phyloP scores from a whole-genome alignment of 257 asterid species.

The Solanum neorickii region DNA sequence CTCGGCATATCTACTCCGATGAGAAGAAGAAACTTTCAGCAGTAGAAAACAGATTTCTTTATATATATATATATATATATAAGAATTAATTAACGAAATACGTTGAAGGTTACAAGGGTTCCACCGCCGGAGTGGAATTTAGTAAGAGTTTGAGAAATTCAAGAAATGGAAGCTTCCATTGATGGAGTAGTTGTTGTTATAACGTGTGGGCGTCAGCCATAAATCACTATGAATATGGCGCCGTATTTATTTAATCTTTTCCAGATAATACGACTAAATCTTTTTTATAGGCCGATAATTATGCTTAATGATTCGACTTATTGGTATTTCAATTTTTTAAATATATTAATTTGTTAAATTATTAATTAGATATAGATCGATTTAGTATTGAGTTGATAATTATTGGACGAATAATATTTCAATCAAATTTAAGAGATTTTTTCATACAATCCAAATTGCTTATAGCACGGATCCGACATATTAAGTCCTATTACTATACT shows the following conservation, averaged over 20 bases:
- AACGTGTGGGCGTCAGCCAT: neutral
- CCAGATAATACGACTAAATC: neutral
- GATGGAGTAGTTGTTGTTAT: neutral
- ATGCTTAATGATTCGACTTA: too few species aligned
- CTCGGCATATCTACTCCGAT: conserved; percentile 34
- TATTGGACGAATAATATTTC: neutral
- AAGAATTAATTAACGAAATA: neutral
- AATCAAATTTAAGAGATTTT: neutral
- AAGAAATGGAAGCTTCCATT: neutral
- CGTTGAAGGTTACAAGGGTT: neutral
- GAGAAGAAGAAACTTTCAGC: neutral
- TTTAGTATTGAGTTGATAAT: neutral
- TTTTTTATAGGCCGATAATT: too few species aligned
- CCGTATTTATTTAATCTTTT: neutral
- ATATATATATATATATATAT: neutral
- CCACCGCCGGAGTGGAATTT: neutral
- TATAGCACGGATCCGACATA: neutral
- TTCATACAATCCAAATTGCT: neutral
- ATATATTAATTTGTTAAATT: too few species aligned
- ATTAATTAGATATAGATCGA: too few species aligned
- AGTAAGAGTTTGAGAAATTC: neutral
- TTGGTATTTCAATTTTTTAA: neutral
- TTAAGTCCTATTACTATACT: neutral
- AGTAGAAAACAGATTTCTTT: neutral
- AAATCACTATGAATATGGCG: neutral